phyloP scores from a whole-genome alignment of 176 grass and related monocot species.

The Panicum miliaceum region DNA sequence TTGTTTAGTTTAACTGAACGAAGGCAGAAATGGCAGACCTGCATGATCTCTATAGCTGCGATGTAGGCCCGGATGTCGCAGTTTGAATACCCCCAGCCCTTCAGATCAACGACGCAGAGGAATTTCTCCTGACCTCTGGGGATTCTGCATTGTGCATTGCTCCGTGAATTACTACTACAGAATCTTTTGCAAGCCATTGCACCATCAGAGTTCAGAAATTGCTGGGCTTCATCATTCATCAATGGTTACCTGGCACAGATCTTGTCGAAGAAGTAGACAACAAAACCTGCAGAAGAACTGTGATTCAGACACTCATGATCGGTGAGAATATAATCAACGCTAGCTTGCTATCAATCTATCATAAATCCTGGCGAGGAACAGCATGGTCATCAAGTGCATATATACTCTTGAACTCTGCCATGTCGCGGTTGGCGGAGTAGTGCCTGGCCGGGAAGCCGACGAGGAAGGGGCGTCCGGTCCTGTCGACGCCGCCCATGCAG shows the following conservation, averaged over 20 bases:
- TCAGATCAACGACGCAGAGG: neutral
- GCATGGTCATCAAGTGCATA: neutral
- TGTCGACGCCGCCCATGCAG: constrained; percentile 68
- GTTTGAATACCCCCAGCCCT: constrained; percentile 14
- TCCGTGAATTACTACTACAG: neutral
- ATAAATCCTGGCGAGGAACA: neutral
- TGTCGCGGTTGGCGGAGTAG: constrained; percentile 61
- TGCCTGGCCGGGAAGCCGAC: constrained; percentile 58
- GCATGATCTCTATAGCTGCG: constrained; percentile 18
- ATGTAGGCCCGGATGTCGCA: neutral
- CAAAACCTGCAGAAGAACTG: constrained; percentile 44
- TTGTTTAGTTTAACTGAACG: neutral
- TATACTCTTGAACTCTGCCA: constrained; percentile 70
- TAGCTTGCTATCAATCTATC: neutral
- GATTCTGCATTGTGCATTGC: neutral
- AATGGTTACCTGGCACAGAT: constrained; percentile 58
- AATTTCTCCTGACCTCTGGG: constrained; percentile 22
- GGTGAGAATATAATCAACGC: neutral
- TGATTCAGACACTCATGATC: neutral
- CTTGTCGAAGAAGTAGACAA: constrained; percentile 65
- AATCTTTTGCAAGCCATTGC: neutral
- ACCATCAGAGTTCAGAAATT: neutral
- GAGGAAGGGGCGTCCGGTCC: constrained; percentile 58
- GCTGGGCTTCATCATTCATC: neutral
- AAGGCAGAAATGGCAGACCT: neutral